Evolutionary conservation across 139 green algal genomes (phyloP).

Genomic region (Tetraselmis chui): DNA sequence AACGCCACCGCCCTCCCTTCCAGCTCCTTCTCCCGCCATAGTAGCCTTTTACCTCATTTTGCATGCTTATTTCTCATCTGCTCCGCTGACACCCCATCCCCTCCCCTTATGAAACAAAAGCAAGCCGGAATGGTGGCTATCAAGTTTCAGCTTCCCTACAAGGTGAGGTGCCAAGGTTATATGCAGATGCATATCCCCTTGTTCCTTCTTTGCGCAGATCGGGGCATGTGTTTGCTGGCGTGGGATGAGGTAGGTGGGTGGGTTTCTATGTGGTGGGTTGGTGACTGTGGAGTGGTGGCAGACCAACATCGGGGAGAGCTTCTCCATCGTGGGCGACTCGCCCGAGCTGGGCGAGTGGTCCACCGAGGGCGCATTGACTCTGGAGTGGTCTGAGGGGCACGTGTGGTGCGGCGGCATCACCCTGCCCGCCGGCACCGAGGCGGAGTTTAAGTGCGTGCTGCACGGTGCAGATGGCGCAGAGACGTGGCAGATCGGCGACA

Average conservation of each 20-base stretch:
- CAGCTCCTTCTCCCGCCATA: too few relatives aligned
- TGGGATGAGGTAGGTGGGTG: too few relatives aligned
- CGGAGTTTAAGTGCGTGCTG: background rate
- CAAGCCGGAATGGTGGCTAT: background rate
- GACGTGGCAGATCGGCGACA: background rate
- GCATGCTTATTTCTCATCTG: too few relatives aligned
- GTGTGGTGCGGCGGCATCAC: background rate
- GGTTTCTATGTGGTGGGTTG: too few relatives aligned
- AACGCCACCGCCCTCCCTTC: too few relatives aligned
- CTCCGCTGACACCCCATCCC: too few relatives aligned
- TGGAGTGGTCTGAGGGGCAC: background rate
- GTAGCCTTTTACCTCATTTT: too few relatives aligned
- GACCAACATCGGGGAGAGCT: background rate
- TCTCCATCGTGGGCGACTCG: background rate
- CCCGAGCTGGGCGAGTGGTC: slow-evolving; percentile 1
- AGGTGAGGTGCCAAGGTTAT: background rate
- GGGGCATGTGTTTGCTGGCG: too few relatives aligned
- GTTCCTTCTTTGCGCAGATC: too few relatives aligned
- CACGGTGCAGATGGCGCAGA: background rate
- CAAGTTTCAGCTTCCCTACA: background rate
- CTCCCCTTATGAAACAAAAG: too few relatives aligned
- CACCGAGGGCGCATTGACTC: background rate
- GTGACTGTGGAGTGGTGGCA: too few relatives aligned
- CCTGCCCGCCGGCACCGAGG: background rate
- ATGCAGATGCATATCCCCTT: too few relatives aligned